These are phyloP conservation scores for Paraphoma chrysanthemicola DNA, from an alignment of 2,329 filamentous ascomycete genomes.

Conservation along the genomic window DNA sequence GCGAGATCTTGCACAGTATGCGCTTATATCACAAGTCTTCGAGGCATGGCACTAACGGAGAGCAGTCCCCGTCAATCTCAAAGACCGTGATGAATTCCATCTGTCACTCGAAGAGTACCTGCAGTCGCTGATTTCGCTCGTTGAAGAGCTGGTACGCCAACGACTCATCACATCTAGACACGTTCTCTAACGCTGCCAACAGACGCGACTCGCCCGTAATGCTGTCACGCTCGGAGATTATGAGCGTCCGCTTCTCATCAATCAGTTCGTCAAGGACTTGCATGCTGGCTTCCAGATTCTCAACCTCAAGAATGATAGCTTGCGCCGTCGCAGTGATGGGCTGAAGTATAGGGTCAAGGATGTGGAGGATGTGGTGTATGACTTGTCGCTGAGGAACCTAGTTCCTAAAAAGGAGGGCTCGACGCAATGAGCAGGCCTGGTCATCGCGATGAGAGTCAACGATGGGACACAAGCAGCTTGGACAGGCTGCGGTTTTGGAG, in stretches of 20 bases:
- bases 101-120: constrained; percentile 98
- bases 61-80: constrained; percentile 86
- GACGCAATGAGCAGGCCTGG: neutral
- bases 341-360: constrained; percentile 99
- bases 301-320: constrained; percentile 93
- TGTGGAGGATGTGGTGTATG: constrained; percentile 97
- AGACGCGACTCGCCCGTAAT: constrained; percentile 88
- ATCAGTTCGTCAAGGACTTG: constrained; percentile 90
- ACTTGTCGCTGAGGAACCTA: constrained; percentile 85
- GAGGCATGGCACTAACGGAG: constrained; percentile 16
- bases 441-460: neutral
- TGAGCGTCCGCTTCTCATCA: constrained; percentile 83
- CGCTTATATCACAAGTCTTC: neutral
- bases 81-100: constrained; percentile 89
- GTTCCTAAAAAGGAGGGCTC: constrained; percentile 53
- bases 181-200: constrained; percentile 10
- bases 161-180: neutral
- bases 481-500: neutral
- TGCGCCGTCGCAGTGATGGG: constrained; percentile 86
- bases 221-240: constrained; percentile 92
- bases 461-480: neutral
- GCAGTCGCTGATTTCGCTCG: constrained; percentile 82
- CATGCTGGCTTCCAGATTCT: constrained; percentile 96
- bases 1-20: constrained; percentile 75
- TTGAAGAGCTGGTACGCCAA: constrained; percentile 77